phyloP scores from a whole-genome alignment of 805 yeast species.

The Saccharomyces eubayanus region DNA sequence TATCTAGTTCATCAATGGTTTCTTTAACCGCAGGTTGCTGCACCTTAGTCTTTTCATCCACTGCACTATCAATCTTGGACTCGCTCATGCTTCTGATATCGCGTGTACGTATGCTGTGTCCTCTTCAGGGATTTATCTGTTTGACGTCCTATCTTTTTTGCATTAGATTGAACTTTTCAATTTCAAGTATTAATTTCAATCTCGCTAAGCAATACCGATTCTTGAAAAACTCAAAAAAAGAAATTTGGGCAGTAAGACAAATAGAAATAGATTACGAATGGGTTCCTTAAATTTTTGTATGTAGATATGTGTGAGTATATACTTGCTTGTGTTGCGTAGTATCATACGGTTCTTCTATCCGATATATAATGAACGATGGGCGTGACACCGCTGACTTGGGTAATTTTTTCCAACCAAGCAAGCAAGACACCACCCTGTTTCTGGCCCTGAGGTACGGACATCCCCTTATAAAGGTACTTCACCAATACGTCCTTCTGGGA shows the following conservation, averaged over 20 bases:
- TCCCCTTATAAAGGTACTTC: slow-evolving; percentile 79
- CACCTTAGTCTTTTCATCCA: not conserved
- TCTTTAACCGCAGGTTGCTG: not conserved
- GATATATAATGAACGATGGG: slow-evolving; percentile 79
- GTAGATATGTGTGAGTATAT: not conserved
- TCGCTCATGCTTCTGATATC: not conserved
- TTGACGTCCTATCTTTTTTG: not conserved
- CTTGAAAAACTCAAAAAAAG: not conserved
- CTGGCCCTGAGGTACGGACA: slow-evolving; percentile 69
- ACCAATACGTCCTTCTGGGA: slow-evolving; percentile 70
- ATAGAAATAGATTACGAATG: not conserved
- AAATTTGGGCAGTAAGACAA: not conserved
- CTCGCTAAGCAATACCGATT: not conserved
- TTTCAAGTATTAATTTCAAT: not conserved
- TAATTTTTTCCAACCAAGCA: slow-evolving; percentile 87
- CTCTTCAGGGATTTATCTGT: not conserved
- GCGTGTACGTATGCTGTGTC: not conserved
- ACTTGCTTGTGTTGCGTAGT: not conserved
- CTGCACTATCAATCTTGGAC: not conserved
- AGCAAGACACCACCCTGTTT: slow-evolving; percentile 80
- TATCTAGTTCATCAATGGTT: not conserved
- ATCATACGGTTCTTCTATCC: slow-evolving; percentile 71
- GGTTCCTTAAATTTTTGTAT: not conserved
- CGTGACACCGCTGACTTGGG: slow-evolving; percentile 78
- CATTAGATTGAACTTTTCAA: not conserved